Conservation (phyloP, 768 basidiomycete genomes). For the Erythrobasidium yunnanense region DNA sequence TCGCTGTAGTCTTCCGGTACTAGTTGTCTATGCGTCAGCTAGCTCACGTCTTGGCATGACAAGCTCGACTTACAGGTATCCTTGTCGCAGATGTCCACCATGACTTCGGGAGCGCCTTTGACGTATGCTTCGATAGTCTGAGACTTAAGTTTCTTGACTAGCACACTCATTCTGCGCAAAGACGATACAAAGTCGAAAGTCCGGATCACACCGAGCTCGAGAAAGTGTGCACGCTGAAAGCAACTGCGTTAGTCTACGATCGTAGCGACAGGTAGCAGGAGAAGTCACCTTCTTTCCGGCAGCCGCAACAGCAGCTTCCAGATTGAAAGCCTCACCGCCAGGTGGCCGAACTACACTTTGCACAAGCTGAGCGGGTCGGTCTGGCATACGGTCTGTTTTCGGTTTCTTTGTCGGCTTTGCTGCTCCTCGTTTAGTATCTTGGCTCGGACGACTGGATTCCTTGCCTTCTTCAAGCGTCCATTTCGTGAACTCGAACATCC, state of each 20-base stretch:
- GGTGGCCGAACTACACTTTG: conserved; percentile 94
- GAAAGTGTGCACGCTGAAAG: conserved; percentile 78
- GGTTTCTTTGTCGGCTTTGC: conserved; percentile 13
- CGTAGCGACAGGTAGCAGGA: too few relatives aligned
- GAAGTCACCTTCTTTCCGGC: conserved; percentile 66
- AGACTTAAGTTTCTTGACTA: conserved; percentile 89
- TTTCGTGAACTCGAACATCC: conserved; percentile 95
- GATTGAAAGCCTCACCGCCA: conserved; percentile 73
- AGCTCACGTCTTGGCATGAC: too few relatives aligned
- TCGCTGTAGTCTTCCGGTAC: conserved; percentile 96
- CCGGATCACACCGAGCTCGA: conserved; percentile 90
- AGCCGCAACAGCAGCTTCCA: conserved; percentile 80
- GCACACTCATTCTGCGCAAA: conserved; percentile 89
- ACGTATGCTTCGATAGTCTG: conserved; percentile 94
- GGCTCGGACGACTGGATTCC: conserved; percentile 42
- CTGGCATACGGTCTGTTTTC: conserved; percentile 32
- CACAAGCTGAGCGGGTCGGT: conserved; percentile 74
- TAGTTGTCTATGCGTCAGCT: conserved; percentile 41
- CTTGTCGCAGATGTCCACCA: conserved; percentile 84
- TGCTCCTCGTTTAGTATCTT: conserved; percentile 28
- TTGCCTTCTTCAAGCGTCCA: conserved; percentile 94
- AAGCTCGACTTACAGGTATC: conserved; percentile 61
- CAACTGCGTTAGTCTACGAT: background rate
- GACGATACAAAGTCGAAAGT: conserved; percentile 93
- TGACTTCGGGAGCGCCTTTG: conserved; percentile 98